Evolutionary conservation across 805 yeast species (phyloP).

Genomic region (Pachysolen tannophilus): DNA sequence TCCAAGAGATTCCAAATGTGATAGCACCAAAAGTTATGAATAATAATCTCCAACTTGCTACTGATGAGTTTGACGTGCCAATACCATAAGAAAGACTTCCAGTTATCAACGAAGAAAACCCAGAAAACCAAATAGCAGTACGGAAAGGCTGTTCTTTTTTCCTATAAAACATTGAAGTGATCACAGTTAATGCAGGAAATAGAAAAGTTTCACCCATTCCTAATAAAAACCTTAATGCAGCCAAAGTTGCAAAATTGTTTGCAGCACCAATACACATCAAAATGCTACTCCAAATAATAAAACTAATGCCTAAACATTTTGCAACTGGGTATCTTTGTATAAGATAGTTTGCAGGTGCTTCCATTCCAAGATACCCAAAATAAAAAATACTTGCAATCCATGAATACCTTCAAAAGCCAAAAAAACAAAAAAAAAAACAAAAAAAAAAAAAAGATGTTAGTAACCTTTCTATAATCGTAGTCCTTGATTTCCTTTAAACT

Average conservation of each 20-base stretch:
- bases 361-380: slow-evolving; percentile 39
- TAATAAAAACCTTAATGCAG: slow-evolving; percentile 35
- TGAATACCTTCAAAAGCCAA: no score
- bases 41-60: slow-evolving; percentile 40
- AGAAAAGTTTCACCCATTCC: slow-evolving; percentile 45
- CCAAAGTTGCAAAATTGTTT: slow-evolving; percentile 32
- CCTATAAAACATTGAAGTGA: slow-evolving; percentile 49
- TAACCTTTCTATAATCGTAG: no score
- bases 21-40: slow-evolving; percentile 46
- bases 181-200: slow-evolving; percentile 43
- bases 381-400: slow-evolving; percentile 47
- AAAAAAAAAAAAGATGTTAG: no score
- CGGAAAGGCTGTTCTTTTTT: slow-evolving; percentile 34
- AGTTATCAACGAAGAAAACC: slow-evolving; percentile 27
- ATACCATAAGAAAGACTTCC: slow-evolving; percentile 22
- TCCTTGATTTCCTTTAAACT: no score
- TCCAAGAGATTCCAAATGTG: slow-evolving; percentile 29
- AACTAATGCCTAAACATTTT: slow-evolving; percentile 25
- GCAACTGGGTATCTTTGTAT: slow-evolving; percentile 35
- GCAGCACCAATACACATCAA: slow-evolving; percentile 37
- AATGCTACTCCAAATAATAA: slow-evolving; percentile 33
- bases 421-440: no score
- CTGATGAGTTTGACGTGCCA: slow-evolving; percentile 15
- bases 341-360: slow-evolving; percentile 29
- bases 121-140: slow-evolving; percentile 34